Conservation (phyloP, 78 protist genomes). For the Diacronema lutheri region DNA sequence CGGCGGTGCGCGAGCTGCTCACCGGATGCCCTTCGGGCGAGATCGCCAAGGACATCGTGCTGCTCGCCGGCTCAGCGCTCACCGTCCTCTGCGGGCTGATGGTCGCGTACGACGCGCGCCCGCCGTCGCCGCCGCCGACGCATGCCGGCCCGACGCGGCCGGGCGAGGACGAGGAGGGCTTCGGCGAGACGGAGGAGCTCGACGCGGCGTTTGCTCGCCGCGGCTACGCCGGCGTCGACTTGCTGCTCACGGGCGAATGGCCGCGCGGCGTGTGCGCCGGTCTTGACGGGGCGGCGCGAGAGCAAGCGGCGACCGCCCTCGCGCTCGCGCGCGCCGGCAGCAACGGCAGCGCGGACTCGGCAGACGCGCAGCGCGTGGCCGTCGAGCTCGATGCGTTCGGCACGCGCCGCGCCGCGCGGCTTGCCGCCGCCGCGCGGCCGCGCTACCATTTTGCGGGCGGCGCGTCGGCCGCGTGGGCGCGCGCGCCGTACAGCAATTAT, state of each 20-base stretch:
- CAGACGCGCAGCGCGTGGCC: not conserved
- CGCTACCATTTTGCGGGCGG: slow-evolving; percentile 17
- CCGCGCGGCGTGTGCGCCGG: not conserved
- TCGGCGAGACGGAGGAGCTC: no score
- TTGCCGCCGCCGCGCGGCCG: not conserved
- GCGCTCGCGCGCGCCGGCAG: no score
- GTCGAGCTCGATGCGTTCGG: not conserved
- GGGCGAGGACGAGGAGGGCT: not conserved
- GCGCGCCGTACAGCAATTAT: not conserved
- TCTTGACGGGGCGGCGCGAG: not conserved
- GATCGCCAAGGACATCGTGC: not conserved
- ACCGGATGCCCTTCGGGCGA: not conserved
- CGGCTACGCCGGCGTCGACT: not conserved
- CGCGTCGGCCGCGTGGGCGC: not conserved
- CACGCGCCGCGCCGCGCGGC: not conserved
- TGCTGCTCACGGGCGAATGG: not conserved
- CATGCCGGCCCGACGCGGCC: not conserved
- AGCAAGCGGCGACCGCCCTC: no score
- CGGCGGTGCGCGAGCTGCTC: not conserved
- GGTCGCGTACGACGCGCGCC: not conserved
- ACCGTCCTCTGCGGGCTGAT: not conserved
- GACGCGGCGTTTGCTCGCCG: no score
- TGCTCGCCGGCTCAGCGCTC: not conserved
- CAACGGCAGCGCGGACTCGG: not conserved
- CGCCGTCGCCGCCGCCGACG: no score